These are phyloP conservation scores for Pichia manshurica DNA, from an alignment of 805 yeast genomes.

Conservation along the genomic window DNA sequence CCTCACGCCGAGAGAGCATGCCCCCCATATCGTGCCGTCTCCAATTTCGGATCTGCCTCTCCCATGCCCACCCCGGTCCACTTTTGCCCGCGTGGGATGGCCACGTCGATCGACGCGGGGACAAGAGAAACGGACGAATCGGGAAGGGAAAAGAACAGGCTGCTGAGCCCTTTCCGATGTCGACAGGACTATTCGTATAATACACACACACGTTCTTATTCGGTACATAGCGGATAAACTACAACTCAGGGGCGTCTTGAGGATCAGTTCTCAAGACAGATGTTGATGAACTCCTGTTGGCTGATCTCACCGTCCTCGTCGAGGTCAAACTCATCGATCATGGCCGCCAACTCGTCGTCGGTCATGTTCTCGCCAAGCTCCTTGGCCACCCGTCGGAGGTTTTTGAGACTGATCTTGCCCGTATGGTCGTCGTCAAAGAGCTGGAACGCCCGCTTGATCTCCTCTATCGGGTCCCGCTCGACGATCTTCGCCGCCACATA, in stretches of 20 bases:
- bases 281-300: slow-evolving; percentile 84
- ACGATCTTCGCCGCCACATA: slow-evolving; percentile 79
- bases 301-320: slow-evolving; percentile 95
- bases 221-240: too few relatives aligned
- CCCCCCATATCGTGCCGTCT: too few relatives aligned
- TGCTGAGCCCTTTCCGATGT: too few relatives aligned
- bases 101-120: background rate
- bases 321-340: slow-evolving; percentile 95
- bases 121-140: too few relatives aligned
- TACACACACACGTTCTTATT: too few relatives aligned
- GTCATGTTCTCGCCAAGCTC: slow-evolving; percentile 88
- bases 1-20: too few relatives aligned
- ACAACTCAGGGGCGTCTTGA: too few relatives aligned
- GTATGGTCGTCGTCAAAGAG: slow-evolving; percentile 84
- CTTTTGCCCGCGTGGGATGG: slow-evolving; percentile 7
- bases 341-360: slow-evolving; percentile 89
- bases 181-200: too few relatives aligned
- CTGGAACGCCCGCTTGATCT: slow-evolving; percentile 81
- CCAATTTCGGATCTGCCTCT: too few relatives aligned
- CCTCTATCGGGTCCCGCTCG: slow-evolving; percentile 89
- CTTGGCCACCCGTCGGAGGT: slow-evolving; percentile 82
- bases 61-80: slow-evolving; percentile 5
- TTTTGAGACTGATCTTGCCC: slow-evolving; percentile 77
- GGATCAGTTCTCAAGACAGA: slow-evolving; percentile 65
- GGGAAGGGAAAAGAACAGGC: too few relatives aligned